Evolutionary conservation across 371 early-diverging fungal species (phyloP).

Genomic region (Funneliformis caledonium): DNA sequence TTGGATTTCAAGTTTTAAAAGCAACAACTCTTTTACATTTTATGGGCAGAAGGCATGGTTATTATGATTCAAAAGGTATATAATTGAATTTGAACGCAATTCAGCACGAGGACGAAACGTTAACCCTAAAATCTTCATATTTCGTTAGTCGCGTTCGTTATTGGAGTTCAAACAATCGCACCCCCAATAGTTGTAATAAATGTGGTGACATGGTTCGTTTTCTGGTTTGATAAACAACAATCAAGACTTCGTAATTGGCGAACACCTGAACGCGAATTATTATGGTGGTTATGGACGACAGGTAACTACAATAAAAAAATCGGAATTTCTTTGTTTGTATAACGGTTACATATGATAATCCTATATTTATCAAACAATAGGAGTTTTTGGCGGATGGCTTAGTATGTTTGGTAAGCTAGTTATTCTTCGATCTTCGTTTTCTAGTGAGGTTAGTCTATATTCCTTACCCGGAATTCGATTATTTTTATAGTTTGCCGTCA

Average conservation of each 20-base stretch:
- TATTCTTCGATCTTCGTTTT: background rate
- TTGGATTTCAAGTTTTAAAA: slow-evolving; percentile 10
- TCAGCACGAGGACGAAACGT: background rate
- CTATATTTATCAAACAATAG: background rate
- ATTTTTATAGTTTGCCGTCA: slow-evolving; percentile 24
- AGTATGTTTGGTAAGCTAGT: slow-evolving; percentile 30
- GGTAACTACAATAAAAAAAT: background rate
- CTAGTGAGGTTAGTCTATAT: too few relatives aligned
- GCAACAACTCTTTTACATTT: slow-evolving; percentile 23
- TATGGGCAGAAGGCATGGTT: slow-evolving; percentile 10
- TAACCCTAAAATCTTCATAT: background rate
- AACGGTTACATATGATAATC: background rate
- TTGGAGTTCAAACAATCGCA: slow-evolving; percentile 5
- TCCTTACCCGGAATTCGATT: background rate
- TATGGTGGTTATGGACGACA: slow-evolving; percentile 36
- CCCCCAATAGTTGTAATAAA: slow-evolving; percentile 34
- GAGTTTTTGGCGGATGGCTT: slow-evolving; percentile 34
- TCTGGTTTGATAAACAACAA: slow-evolving; percentile 36
- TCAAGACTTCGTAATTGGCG: slow-evolving; percentile 22
- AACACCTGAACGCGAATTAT: slow-evolving; percentile 36
- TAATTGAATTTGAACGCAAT: background rate
- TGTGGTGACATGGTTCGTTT: slow-evolving; percentile 27
- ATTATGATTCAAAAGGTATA: slow-evolving; percentile 31
- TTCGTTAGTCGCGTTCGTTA: slow-evolving; percentile 13
- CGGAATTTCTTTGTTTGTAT: background rate